Evolutionary conservation across 306 rosid genomes (phyloP), one percentile per base, ranked within the genome.

Genomic region (Citrullus amarus): DNA sequence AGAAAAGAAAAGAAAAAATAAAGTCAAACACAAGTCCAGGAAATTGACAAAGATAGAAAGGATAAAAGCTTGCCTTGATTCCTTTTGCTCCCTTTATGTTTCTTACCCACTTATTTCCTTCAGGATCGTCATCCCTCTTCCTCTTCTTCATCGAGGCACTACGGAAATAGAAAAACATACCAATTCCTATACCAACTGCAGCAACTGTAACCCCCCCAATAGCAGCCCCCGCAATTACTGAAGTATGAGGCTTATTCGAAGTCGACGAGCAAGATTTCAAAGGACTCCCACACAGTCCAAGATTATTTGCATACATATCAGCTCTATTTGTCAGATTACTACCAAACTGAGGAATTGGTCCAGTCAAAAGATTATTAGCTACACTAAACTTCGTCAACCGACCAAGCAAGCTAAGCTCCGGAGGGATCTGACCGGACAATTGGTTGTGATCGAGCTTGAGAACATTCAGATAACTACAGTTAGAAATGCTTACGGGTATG

Each of bases 41-140:
- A 68, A 62, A 18, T 28, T n/a, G 10, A 65, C 57, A 60, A 80
- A 18, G 43, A 53, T 50, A 70, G 48, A 9, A 48, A 59, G 53
- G 66, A 77, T 83, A 83, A 46, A 43, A 20, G 56, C 90, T 88
- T 86, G 77, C 98, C 96, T 93, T 91, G 79, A 93, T 87, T 81
- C 78, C 83, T 81, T 93, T 93, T 50, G 88, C 82, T 84, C 94
- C 93, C 87, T 88, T 93, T 13, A 93, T 58, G 83, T 77, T 88
- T 86, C 87, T 89, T n/a, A 97, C 97, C 98, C 98, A 93, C 83
- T 93, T 93, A 88, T 93, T 93, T 58, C 97, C 98, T 86, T 93
- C 92, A 8, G 98, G 97, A 41, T 93, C 98, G 72, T 93, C 93
- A 25, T 91, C 96, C 79, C 89, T 92, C 72, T 89, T 93, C 85